Base-by-base conservation (phyloP, 176 grass and related monocot genomes). In the Aegilops bicornis region DNA sequence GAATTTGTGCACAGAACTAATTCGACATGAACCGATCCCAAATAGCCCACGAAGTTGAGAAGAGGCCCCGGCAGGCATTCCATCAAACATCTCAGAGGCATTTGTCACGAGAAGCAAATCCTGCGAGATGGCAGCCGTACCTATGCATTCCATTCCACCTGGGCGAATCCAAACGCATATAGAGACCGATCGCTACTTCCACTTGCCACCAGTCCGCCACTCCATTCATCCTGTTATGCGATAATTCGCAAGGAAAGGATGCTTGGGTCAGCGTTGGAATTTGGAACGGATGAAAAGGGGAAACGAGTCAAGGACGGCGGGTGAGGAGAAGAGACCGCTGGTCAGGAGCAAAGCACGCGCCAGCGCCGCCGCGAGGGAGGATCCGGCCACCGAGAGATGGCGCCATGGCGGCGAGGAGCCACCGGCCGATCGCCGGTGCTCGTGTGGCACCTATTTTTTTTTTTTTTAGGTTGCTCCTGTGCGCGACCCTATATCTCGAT, bases 71-170 rank as follows among this genome's bases (percentile, higher is more conserved):
- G 45, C 58, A 23, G 58, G 66, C 79, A 90, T 87, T 87, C n/a
- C 58, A 67, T 79, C 84, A 43, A 90, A 74, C 79, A 79, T 58
- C 9, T 39, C 2, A 73, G 3, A 9, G 32, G 24, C 47, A 85
- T 5, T 11, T 0, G 4, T 2, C 47, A 32, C 1, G 0, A 1
- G 17, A 20, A 15, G 59, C 13, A 12, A 2, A 43, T 12, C 0
- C 10, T 43, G 42, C 42, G 3, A 43, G 11, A 35, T 36, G 14
- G 19, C 64, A 69, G 52, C 23, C 47, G 6, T 81, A 85, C 83
- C 77, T 61, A 6, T 13, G 13, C 48, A 36, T 45, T 16, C 52
- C 48, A 47, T 69, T 17, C 48, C 48, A 23, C 19, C 20, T 40
- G 2, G 37, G 2, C 15, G 10, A 47, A 37, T 79, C 17, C 22